Percentiles rank a stretch among this genome's conserved stretches.
Conservation (phyloP, 495 filamentous ascomycete species). For the Extremus antarcticus region DNA sequence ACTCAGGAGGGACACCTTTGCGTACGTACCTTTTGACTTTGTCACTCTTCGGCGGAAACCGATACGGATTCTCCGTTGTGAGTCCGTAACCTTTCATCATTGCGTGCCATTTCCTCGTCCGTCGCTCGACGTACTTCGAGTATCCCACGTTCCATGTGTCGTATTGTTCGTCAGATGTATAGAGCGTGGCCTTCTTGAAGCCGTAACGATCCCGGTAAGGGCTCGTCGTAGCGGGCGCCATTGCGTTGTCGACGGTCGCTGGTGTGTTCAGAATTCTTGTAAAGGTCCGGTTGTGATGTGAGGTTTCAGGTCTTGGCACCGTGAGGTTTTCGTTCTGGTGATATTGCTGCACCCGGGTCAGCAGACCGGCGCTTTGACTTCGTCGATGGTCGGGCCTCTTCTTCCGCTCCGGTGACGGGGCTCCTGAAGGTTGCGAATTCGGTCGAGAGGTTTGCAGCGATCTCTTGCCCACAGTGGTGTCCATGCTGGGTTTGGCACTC, state of each 20-base stretch:
- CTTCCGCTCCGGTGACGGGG: slow-evolving; percentile 1
- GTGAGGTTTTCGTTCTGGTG: neutral
- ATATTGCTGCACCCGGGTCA: slow-evolving; percentile 12
- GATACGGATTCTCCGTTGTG: slow-evolving; percentile 54
- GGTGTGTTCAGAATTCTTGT: neutral
- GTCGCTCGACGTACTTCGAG: slow-evolving; percentile 52
- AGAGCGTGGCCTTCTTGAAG: slow-evolving; percentile 77
- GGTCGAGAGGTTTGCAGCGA: slow-evolving; percentile 12
- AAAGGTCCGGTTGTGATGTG: neutral
- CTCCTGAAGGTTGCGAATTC: slow-evolving; percentile 1
- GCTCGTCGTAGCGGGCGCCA: slow-evolving; percentile 11
- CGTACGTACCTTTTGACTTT: slow-evolving; percentile 83
- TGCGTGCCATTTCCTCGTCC: slow-evolving; percentile 69
- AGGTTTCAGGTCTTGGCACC: neutral
- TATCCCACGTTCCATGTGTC: slow-evolving; percentile 72
- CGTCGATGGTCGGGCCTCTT: slow-evolving; percentile 16
- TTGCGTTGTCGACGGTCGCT: slow-evolving; percentile 21
- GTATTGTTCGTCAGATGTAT: slow-evolving; percentile 65
- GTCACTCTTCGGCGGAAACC: slow-evolving; percentile 66
- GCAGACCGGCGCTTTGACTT: slow-evolving; percentile 17
- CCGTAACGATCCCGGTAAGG: slow-evolving; percentile 69
- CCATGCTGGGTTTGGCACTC: slow-evolving; percentile 15
- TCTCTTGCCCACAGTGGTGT: slow-evolving; percentile 27
- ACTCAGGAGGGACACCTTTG: slow-evolving; percentile 91
- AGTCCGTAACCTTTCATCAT: slow-evolving; percentile 69